Evolutionary conservation across 139 green algal species (phyloP).

Genomic region (Picochlorum sp.): DNA sequence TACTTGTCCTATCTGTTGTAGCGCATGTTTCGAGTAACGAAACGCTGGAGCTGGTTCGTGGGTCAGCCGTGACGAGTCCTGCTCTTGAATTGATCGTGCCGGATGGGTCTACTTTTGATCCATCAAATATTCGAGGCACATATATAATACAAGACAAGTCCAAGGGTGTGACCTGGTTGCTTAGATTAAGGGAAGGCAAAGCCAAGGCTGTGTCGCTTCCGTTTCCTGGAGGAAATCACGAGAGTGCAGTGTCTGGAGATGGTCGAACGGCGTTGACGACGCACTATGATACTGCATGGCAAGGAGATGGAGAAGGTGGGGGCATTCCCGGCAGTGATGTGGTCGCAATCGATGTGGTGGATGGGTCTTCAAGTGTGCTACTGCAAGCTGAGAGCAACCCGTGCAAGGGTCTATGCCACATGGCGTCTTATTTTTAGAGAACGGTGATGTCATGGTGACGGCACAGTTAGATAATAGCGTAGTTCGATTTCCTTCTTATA

Average conservation of each 20-base stretch:
- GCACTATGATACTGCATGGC: neutral
- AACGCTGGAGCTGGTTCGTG: no score
- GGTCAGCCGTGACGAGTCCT: no score
- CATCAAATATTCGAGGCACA: neutral
- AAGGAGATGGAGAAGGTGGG: slow-evolving; percentile 2
- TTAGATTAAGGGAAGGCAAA: neutral
- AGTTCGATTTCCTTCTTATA: neutral
- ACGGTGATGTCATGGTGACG: neutral
- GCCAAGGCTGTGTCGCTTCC: neutral
- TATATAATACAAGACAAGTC: neutral
- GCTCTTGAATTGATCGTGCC: no score
- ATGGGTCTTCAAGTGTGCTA: neutral
- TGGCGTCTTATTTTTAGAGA: neutral
- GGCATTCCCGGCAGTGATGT: neutral
- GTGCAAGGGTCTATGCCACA: neutral
- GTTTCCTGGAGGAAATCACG: neutral
- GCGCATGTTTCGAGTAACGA: no score
- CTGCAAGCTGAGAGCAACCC: neutral
- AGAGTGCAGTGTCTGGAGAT: neutral
- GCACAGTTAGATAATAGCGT: neutral
- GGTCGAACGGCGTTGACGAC: neutral
- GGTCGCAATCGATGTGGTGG: neutral
- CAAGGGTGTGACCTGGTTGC: neutral
- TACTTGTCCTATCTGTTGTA: no score
- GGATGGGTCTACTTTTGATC: no score